Conservation (phyloP, 139 green algal genomes). For the Desmodesmus armatus region DNA sequence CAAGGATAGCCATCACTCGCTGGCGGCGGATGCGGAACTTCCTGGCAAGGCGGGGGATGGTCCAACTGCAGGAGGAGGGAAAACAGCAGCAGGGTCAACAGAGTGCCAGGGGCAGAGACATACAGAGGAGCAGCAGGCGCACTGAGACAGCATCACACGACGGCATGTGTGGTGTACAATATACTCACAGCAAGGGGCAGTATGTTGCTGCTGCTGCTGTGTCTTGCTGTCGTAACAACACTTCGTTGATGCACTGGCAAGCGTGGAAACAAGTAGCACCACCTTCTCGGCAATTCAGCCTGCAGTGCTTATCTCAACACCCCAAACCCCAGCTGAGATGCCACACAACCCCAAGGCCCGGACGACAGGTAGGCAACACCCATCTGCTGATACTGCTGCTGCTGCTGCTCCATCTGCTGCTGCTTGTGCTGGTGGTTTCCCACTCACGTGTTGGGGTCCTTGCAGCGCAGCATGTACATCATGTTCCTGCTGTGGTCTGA, state of each 20-base stretch:
- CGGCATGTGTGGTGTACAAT: no score
- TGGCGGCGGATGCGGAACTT: slow-evolving; percentile 70
- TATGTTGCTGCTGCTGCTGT: slow-evolving; percentile 11
- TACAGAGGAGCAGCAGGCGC: background rate
- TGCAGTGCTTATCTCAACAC: no score
- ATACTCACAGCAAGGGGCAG: no score
- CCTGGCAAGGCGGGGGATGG: slow-evolving; percentile 53
- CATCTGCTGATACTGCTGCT: no score
- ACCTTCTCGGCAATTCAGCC: no score
- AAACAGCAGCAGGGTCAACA: background rate
- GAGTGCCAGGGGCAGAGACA: background rate
- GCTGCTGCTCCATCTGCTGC: background rate
- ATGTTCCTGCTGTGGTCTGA: slow-evolving; percentile 68
- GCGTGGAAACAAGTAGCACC: no score
- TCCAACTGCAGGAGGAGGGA: slow-evolving; percentile 55
- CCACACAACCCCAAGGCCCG: no score
- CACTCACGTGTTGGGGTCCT: slow-evolving; percentile 58
- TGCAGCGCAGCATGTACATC: slow-evolving; percentile 67
- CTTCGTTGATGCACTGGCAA: no score
- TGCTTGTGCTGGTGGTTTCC: background rate
- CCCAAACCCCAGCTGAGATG: no score
- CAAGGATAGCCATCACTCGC: slow-evolving; percentile 67
- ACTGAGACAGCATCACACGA: background rate
- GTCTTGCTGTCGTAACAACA: no score
- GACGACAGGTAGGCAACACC: no score